Evolutionary conservation across 2,329 filamentous ascomycete species (phyloP).

Genomic region (Botrytis tulipae): DNA sequence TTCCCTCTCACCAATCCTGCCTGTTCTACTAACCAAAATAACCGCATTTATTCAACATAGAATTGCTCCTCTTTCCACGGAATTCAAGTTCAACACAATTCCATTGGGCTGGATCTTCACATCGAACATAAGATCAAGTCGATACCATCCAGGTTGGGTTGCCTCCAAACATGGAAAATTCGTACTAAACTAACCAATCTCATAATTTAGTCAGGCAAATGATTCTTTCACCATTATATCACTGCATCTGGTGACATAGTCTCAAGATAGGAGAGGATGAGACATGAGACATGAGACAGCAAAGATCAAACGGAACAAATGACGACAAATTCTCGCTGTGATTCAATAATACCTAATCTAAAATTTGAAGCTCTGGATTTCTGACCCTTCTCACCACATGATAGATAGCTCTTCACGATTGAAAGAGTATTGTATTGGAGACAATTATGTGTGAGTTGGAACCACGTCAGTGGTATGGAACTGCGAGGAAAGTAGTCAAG

Average conservation of each 20-base stretch:
- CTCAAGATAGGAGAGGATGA: not conserved
- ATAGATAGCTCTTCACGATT: not conserved
- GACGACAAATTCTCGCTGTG: not conserved
- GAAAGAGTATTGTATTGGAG: fast-evolving
- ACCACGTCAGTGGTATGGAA: not conserved
- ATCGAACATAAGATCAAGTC: not conserved
- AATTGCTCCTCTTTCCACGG: not conserved
- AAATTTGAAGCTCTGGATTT: not conserved
- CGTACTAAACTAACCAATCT: fast-evolving
- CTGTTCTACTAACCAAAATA: fast-evolving
- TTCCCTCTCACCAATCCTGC: not conserved
- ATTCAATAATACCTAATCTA: not conserved
- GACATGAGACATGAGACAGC: not conserved
- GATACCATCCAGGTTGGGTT: not conserved
- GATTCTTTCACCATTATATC: fast-evolving
- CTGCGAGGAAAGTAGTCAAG: not conserved
- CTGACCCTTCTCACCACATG: fast-evolving
- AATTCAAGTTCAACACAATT: not conserved
- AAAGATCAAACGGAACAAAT: not conserved
- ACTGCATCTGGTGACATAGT: not conserved
- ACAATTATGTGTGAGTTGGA: not conserved
- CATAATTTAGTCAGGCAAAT: fast-evolving
- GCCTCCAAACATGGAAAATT: not conserved
- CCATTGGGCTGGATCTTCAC: not conserved
- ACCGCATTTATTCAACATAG: not conserved